Evolutionary conservation across 2,329 filamentous ascomycete genomes (phyloP), one percentile per base, ranked within the genome.

Genomic region (Trichoderma gracile): DNA sequence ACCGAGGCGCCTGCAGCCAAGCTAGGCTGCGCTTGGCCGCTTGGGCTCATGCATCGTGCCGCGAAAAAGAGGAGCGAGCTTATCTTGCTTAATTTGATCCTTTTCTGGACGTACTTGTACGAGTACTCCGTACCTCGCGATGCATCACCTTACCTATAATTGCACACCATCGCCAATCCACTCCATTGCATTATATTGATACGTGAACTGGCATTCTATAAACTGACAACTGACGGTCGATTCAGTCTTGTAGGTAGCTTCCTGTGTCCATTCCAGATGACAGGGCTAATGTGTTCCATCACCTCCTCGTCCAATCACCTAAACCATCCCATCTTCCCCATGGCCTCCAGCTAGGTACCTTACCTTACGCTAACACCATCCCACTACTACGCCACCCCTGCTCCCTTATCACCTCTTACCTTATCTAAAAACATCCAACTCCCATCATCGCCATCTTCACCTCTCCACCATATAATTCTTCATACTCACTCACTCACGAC

Each of bases 11-110:
- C 30, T 38, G 33, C 33, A 38, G 33, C 8, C 30, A 25, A 38
- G 25, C 25, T 61, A 45, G 21, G 14, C 52, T 54, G 33, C n/a
- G 25, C 19, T 55, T 42, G 52, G 46, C 45, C 23, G 21, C 47
- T 52, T 42, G 53, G 47, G 14, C 49, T 33, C 62, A 53, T 64
- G 62, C 62, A 64, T 64, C 23, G 55, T 55, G 25, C 49, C 53
- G 49, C n/a, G 3, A 10, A 38, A 38, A 38, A 63, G 40, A 49
- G 25, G 59, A 47, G 19, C 17, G 54, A 60, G 57, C 57, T 60
- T 60, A 60, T 60, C 57, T 60, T 53, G 27, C 15, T 33, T 53
- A 38, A 7, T 10, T 57, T 33, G 25, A 30, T 30, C 30, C 30
- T 30, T 30, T 9, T 9, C 8, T 5, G 27, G 27, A 27, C 27